A percentile compares a stretch with the other conserved stretches of the same genome.
phyloP scores from a whole-genome alignment of 2,329 filamentous ascomycete genomes.

The Xylariaceae sp. region DNA sequence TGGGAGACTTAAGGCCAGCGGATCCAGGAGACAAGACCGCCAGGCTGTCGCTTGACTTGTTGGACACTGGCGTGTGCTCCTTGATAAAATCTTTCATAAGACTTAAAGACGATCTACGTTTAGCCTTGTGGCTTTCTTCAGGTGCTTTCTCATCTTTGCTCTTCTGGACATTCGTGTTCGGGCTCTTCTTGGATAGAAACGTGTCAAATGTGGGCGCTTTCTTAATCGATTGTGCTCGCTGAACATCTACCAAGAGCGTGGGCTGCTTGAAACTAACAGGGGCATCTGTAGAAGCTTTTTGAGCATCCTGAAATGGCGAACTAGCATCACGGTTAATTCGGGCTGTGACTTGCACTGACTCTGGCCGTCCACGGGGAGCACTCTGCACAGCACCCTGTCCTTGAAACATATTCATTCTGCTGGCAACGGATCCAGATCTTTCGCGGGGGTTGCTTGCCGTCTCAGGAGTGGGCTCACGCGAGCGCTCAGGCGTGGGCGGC shows the following conservation, averaged over 20 bases:
- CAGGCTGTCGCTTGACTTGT: conserved; percentile 47
- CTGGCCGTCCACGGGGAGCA: conserved; percentile 51
- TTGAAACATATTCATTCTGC: conserved; percentile 56
- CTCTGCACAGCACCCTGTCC: conserved; percentile 34
- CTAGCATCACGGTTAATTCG: conserved; percentile 70
- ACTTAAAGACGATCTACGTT: conserved; percentile 56
- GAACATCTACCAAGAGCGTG: conserved; percentile 57
- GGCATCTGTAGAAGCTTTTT: conserved; percentile 44
- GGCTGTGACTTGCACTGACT: conserved; percentile 86
- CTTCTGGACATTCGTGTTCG: conserved; percentile 49
- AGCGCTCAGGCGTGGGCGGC: conserved; percentile 24
- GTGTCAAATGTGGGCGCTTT: conserved; percentile 28
- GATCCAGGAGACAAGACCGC: conserved; percentile 26
- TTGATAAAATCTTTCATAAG: conserved; percentile 62
- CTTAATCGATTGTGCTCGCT: conserved; percentile 37
- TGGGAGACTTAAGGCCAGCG: conserved; percentile 42
- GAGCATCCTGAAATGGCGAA: conserved; percentile 42
- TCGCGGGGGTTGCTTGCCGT: conserved; percentile 34
- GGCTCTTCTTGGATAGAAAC: conserved; percentile 23
- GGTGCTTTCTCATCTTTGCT: conserved; percentile 39
- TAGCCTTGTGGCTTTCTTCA: conserved; percentile 37
- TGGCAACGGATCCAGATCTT: conserved; percentile 54
- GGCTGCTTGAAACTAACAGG: conserved; percentile 56
- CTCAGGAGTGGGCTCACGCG: conserved; percentile 26
- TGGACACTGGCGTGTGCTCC: conserved; percentile 48